Percentiles rank a stretch among this genome's conserved stretches.
These are phyloP conservation scores for Podaxis carcinomalis DNA, from an alignment of 768 basidiomycete genomes.

Conservation along the genomic window DNA sequence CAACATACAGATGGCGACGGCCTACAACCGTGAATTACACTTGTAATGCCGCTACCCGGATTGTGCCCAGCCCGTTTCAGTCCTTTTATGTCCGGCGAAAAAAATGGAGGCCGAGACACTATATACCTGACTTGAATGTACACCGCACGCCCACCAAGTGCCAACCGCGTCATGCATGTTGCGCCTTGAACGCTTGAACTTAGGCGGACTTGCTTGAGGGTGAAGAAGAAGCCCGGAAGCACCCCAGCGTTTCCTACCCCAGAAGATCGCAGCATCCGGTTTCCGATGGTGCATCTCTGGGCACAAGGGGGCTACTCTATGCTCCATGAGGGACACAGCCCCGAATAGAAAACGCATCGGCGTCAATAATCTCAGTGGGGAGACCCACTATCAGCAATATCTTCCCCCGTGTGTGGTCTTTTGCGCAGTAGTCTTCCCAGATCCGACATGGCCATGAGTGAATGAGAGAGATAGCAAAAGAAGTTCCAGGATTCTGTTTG, in stretches of 20 bases:
- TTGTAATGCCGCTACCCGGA: neutral
- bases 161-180: neutral
- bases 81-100: neutral
- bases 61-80: neutral
- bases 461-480: no score
- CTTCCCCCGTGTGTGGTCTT: neutral
- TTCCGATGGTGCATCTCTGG: neutral
- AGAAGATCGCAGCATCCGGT: neutral
- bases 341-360: neutral
- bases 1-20: neutral
- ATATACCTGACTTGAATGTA: neutral
- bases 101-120: neutral
- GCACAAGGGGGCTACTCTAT: neutral
- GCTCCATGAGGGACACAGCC: neutral
- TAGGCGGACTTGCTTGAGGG: neutral
- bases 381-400: neutral
- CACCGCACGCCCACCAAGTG: neutral
- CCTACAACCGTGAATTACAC: neutral
- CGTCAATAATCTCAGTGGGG: neutral
- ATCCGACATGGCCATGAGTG: neutral
- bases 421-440: neutral
- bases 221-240: neutral
- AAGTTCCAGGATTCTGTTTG: no score
- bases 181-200: neutral
- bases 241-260: neutral